Conservation (phyloP, 176 grass and related monocot species). For the Microstegium vimineum region DNA sequence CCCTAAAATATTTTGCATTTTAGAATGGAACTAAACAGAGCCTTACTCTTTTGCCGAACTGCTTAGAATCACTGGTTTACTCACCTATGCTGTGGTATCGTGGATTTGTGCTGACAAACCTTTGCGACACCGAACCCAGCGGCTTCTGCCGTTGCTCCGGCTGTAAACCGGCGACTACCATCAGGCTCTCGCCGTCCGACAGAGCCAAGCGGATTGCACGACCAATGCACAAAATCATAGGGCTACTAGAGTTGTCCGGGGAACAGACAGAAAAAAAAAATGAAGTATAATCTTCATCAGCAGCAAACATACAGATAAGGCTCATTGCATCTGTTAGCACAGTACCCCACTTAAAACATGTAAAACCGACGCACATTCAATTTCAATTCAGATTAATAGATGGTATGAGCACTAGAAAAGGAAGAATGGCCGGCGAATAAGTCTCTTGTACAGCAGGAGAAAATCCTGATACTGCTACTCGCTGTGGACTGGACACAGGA, state of each 20-base stretch:
- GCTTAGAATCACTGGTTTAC: too few species aligned
- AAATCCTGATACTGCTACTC: not conserved
- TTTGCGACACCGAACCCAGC: too few species aligned
- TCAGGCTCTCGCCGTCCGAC: not conserved
- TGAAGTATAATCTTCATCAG: not conserved
- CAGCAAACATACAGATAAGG: not conserved
- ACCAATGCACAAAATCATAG: too few species aligned
- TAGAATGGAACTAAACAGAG: too few species aligned
- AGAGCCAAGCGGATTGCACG: too few species aligned
- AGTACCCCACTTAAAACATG: not conserved
- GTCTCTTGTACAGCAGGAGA: not conserved
- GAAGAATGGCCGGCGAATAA: not conserved
- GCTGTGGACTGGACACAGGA: not conserved
- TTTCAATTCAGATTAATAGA: slow-evolving; percentile 6
- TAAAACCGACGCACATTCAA: not conserved
- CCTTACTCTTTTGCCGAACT: too few species aligned
- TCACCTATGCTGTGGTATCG: too few species aligned
- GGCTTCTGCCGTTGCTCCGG: not conserved
- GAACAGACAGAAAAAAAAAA: not conserved
- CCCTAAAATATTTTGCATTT: too few species aligned
- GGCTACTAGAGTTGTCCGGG: too few species aligned
- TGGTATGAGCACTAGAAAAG: not conserved
- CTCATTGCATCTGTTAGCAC: not conserved
- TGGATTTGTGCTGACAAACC: too few species aligned
- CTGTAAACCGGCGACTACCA: not conserved